Evolutionary conservation across 2,329 filamentous ascomycete genomes (phyloP).

Genomic region (Aspergillus unguis): DNA sequence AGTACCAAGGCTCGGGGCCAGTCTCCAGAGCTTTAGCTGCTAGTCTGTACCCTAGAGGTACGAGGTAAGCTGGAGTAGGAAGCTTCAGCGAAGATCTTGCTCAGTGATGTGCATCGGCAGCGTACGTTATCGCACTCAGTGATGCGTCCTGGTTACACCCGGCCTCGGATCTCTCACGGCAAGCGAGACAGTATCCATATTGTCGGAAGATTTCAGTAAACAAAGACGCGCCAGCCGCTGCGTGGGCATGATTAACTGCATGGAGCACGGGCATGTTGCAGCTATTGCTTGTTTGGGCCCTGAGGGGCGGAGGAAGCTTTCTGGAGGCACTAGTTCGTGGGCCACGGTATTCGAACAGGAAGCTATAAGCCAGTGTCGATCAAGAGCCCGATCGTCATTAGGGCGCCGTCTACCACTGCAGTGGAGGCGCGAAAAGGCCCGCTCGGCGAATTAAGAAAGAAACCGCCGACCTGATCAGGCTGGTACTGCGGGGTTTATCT

Average conservation of each 20-base stretch:
- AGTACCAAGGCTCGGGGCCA: not conserved
- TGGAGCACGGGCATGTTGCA: not conserved
- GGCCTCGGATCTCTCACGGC: not conserved
- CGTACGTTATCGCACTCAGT: not conserved
- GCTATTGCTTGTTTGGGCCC: constrained; percentile 14
- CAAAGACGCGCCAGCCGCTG: too few relatives aligned
- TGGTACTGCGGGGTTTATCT: not conserved
- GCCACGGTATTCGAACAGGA: not conserved
- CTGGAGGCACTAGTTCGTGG: not conserved
- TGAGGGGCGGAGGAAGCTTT: constrained; percentile 11
- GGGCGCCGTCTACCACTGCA: not conserved
- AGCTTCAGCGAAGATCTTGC: constrained; percentile 5
- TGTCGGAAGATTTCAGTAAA: too few relatives aligned
- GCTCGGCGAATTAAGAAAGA: constrained; percentile 2
- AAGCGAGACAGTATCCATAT: too few relatives aligned
- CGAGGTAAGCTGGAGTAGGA: not conserved
- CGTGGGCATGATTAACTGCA: too few relatives aligned
- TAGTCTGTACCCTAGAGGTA: not conserved
- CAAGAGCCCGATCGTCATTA: constrained; percentile 10
- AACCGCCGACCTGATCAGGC: not conserved
- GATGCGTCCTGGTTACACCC: constrained; percentile 1
- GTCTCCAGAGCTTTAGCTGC: not conserved
- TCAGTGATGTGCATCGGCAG: not conserved
- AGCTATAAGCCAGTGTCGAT: too few relatives aligned
- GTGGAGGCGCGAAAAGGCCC: constrained; percentile 16